Conservation (phyloP, 179 eudicot species). For the Beta corolliflora region DNA sequence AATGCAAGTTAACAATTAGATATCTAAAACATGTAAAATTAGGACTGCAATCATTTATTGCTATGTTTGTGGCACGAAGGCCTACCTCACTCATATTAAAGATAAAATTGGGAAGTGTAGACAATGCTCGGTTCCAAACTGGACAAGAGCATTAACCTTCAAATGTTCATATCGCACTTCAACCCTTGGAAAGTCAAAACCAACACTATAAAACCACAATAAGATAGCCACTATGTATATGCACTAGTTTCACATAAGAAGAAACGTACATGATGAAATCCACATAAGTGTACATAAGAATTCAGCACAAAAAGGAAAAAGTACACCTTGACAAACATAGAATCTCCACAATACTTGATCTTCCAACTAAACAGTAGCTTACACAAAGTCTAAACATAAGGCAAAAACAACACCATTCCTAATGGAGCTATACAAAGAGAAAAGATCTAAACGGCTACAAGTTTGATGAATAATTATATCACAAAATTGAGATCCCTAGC, state of each 20-base stretch:
- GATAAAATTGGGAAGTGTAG: conserved; percentile 81
- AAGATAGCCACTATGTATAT: conserved; percentile 19
- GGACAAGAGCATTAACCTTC: conserved; percentile 71
- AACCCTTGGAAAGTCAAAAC: conserved; percentile 75
- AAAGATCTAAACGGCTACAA: not conserved
- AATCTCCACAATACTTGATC: not conserved
- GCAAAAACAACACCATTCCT: not conserved
- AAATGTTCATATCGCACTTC: conserved; percentile 81
- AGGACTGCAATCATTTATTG: not conserved
- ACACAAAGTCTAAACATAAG: not conserved
- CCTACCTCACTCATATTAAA: conserved; percentile 78
- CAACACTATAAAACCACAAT: conserved; percentile 57
- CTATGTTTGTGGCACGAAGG: not conserved
- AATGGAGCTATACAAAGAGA: not conserved
- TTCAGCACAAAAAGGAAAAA: not conserved
- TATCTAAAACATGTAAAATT: not conserved
- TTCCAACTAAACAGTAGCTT: not conserved
- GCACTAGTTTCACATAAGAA: conserved; percentile 2
- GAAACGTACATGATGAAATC: not conserved
- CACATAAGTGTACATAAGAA: not conserved
- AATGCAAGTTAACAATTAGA: conserved; percentile 18
- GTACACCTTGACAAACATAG: not conserved
- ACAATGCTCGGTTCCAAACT: conserved; percentile 93
- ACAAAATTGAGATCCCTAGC: not conserved
- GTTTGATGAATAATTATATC: too few species aligned